Evolutionary conservation across 805 yeast genomes (phyloP).

Genomic region (Sugiyamaella americana): DNA sequence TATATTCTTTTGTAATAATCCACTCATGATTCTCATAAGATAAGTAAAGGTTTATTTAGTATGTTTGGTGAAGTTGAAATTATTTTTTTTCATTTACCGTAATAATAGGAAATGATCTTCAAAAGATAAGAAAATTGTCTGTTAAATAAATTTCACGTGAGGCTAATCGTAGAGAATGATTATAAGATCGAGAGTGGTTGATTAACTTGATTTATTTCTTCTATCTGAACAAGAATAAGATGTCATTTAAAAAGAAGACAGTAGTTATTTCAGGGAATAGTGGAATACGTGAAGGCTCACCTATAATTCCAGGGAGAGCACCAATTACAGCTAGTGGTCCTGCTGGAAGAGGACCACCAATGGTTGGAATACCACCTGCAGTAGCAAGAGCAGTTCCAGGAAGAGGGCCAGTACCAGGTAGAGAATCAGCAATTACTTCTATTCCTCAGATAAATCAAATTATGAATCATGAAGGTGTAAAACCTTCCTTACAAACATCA

Average conservation of each 20-base stretch:
- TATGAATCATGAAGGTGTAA: slow-evolving; percentile 48
- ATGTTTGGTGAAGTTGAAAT: too few relatives aligned
- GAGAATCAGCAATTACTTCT: slow-evolving; percentile 1
- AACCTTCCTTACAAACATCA: slow-evolving; percentile 73
- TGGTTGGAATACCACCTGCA: not conserved
- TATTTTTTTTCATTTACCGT: too few relatives aligned
- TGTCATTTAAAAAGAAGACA: slow-evolving; percentile 21
- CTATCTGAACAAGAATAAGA: not conserved
- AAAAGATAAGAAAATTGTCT: too few relatives aligned
- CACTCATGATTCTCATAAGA: not conserved
- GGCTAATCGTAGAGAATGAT: too few relatives aligned
- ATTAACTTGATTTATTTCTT: not conserved
- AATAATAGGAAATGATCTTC: too few relatives aligned
- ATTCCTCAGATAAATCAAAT: not conserved
- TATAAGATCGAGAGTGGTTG: too few relatives aligned
- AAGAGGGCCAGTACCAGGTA: slow-evolving; percentile 3
- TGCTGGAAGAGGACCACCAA: not conserved
- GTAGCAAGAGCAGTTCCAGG: too few relatives aligned
- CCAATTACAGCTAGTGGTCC: slow-evolving; percentile 1
- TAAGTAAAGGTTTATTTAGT: too few relatives aligned
- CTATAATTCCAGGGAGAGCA: not conserved
- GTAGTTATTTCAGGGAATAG: slow-evolving; percentile 13
- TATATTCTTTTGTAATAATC: not conserved
- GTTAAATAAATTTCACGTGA: too few relatives aligned
- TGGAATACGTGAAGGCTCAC: not conserved